These are phyloP conservation scores for Phytophthora brassicae DNA, from an alignment of 352 stramenopile genomes.

Conservation along the genomic window DNA sequence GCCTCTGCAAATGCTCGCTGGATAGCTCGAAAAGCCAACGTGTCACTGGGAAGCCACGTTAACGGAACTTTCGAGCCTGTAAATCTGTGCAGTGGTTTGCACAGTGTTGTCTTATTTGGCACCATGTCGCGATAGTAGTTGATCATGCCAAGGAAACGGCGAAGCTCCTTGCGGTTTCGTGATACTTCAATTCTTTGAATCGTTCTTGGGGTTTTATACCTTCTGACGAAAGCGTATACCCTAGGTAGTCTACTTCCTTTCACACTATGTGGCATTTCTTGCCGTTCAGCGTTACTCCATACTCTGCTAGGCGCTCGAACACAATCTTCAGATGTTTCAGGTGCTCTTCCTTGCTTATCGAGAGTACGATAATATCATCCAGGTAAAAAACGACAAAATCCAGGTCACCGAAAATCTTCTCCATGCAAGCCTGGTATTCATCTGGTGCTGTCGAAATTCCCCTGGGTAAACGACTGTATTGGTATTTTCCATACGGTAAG, in stretches of 20 bases:
- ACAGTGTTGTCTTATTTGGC: background rate
- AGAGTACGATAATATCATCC: background rate
- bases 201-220: background rate
- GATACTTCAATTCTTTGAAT: background rate
- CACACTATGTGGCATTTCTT: background rate
- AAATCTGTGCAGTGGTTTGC: conserved; percentile 2
- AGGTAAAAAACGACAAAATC: background rate
- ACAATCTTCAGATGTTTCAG: background rate
- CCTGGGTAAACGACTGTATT: conserved; percentile 5
- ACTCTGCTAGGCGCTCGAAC: background rate
- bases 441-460: conserved; percentile 8
- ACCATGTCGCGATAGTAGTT: conserved; percentile 10
- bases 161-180: background rate
- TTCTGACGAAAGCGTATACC: background rate
- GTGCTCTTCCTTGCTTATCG: background rate
- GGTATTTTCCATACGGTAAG: background rate
- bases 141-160: background rate
- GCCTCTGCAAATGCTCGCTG: conserved; percentile 5
- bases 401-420: conserved; percentile 1
- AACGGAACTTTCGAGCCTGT: too few relatives aligned
- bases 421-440: conserved; percentile 12
- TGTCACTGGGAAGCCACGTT: conserved; percentile 4
- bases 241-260: background rate
- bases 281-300: background rate
- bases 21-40: conserved; percentile 1